Evolutionary conservation across 2,329 filamentous ascomycete genomes (phyloP).

Genomic region (Aspergillus hiratsukae): DNA sequence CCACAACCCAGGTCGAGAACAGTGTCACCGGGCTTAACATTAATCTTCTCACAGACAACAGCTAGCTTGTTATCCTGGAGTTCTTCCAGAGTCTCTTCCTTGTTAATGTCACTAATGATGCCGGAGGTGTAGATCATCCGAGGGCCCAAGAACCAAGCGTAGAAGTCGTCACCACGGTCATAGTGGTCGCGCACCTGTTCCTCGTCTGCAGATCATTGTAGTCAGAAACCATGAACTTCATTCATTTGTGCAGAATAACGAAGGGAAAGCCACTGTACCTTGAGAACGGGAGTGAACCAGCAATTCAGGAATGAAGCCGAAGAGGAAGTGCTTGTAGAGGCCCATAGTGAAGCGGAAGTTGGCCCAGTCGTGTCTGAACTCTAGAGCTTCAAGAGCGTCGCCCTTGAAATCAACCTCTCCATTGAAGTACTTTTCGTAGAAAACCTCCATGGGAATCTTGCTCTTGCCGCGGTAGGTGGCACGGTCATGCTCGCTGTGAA

Average conservation of each 20-base stretch:
- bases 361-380: slow-evolving; percentile 96
- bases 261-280: slow-evolving; percentile 46
- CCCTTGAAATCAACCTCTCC: slow-evolving; percentile 94
- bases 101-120: slow-evolving; percentile 80
- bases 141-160: slow-evolving; percentile 95
- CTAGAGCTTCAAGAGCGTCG: slow-evolving; percentile 80
- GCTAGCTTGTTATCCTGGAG: slow-evolving; percentile 97
- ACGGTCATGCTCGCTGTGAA: slow-evolving; percentile 44
- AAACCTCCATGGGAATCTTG: slow-evolving; percentile 64
- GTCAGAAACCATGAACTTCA: neutral
- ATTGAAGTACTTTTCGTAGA: slow-evolving; percentile 97
- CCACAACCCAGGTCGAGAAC: slow-evolving; percentile 95
- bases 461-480: slow-evolving; percentile 47
- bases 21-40: slow-evolving; percentile 70
- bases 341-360: slow-evolving; percentile 85
- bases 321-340: slow-evolving; percentile 83
- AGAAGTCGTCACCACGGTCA: slow-evolving; percentile 96
- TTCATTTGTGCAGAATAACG: neutral
- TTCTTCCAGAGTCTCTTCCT: slow-evolving; percentile 87
- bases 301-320: slow-evolving; percentile 81
- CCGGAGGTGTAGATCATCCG: slow-evolving; percentile 99
- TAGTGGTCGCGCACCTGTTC: slow-evolving; percentile 98
- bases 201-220: slow-evolving; percentile 61
- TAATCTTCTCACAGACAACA: slow-evolving; percentile 94
- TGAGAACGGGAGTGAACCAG: slow-evolving; percentile 90